Percentiles rank a stretch among this genome's conserved stretches.
phyloP scores from a whole-genome alignment of 805 yeast genomes.

The Aciculoconidium aculeatum region DNA sequence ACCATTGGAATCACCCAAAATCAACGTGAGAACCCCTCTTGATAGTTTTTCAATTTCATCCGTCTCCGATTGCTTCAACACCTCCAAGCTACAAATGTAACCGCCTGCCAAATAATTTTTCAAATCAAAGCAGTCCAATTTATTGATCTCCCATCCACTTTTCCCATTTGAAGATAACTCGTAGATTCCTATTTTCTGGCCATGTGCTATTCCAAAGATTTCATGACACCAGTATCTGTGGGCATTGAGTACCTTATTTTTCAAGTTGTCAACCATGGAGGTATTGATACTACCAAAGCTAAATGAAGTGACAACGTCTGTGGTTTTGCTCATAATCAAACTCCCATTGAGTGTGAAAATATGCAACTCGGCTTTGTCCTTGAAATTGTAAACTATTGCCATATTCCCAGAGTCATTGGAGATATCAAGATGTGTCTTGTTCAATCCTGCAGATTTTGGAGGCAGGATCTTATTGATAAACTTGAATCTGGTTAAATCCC shows the following conservation, averaged over 20 bases:
- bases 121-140: constrained; percentile 1
- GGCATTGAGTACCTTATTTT: constrained; percentile 13
- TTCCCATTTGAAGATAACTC: constrained; percentile 13
- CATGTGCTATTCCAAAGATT: constrained; percentile 24
- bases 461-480: constrained; percentile 37
- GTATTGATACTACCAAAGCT: constrained; percentile 27
- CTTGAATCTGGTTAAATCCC: constrained; percentile 57
- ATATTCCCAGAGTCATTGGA: constrained; percentile 40
- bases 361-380: constrained; percentile 16
- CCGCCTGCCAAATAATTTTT: constrained; percentile 11
- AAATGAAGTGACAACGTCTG: constrained; percentile 11
- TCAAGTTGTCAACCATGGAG: constrained; percentile 19
- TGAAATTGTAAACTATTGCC: constrained; percentile 26
- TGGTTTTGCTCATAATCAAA: constrained; percentile 20
- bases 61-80: constrained; percentile 22
- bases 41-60: constrained; percentile 31
- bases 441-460: constrained; percentile 8
- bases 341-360: constrained; percentile 54
- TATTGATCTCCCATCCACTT: constrained; percentile 11
- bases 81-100: constrained; percentile 23
- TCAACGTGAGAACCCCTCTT: constrained; percentile 35
- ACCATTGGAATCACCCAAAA: constrained; percentile 53
- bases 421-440: not conserved
- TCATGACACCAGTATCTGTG: constrained; percentile 37
- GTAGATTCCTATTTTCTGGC: constrained; percentile 14